Evolutionary conservation across 208 protist genomes (phyloP), one percentile per base, ranked within the genome.

Genomic region (Crithidia expoeki): DNA sequence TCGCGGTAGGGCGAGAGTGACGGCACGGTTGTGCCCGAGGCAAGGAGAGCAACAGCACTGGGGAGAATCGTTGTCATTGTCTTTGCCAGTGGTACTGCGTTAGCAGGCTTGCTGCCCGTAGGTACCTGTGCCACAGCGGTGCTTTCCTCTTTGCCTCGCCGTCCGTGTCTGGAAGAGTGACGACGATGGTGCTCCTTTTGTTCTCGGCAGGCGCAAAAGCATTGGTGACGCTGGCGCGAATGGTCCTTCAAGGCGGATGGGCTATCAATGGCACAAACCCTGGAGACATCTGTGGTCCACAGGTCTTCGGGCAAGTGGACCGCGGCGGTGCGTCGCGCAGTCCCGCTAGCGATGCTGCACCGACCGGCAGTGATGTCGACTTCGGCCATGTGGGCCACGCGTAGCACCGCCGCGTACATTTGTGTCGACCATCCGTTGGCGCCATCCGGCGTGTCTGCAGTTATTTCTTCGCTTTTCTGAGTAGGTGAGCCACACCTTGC

Each of bases 361-460:
- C 40, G 30, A 1, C 79, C 80, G 4, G 58, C 66, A 0, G 88
- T 93, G 69, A 93, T 89, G 62, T 93, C 88, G 0, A 93, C 81
- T 25, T 90, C 88, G 17, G 63, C 65, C 57, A 83, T 57, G 30
- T 76, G 36, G 14, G 75, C 78, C 11, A 87, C 38, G 0, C 74
- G 78, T 19, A 81, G 19, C 50, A 87, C 59, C 17, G 68, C 58
- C 1, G 62, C 74, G 60, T 71, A 60, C 12, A 71, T 23, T n/a
- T 68, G 60, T 4, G 67, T 47, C 12, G 76, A 55, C 68, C 74
- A 72, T 3, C 19, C 46, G 14, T 33, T 23, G 32, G 7, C 36
- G 14, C 9, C n/a, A 28, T 25, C n/a, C 7, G 2, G 16, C 11
- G 38, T 0, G 14, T 10, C 27, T 5, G 51, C 7, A 25, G 10